Base-by-base conservation (phyloP, 2,329 filamentous ascomycete species). In the Fusarium acutatum region DNA sequence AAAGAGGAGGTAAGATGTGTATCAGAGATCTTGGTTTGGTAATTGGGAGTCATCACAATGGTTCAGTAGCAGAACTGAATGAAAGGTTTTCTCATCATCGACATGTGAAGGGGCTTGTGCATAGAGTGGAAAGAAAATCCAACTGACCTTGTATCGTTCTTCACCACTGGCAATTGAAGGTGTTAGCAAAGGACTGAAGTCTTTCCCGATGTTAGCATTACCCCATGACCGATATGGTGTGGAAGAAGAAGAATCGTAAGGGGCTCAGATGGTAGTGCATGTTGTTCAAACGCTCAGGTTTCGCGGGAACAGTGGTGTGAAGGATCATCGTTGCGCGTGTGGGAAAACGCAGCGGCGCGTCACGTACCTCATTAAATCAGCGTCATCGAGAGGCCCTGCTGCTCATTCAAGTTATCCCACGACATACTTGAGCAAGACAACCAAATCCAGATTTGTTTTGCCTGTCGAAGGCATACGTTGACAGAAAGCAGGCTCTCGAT, bases 31-130 rank as follows among this genome's bases (percentile, higher is more conserved):
- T 86, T 88, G 86, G 82, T 91, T 86, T 92, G 89, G 90, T 83
- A 91, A 90, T 84, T 63, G 81, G 85, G 82, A 89, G 81, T 91
- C 90, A 88, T 91, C 90, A 92, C 84, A 82, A 76, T 81, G 79
- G 77, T 89, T 93, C 91, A 92, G 91, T 88, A 93, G 91, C 91
- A 93, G 91, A 93, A 93, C 91, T 93, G 91, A 87, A 87, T 86
- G 82, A 86, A 85, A 84, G 82, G 73, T 77, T 83, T 85, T 90
- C 84, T 92, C 90, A 92, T 93, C 91, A 92, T 86, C 79, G 81
- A 86, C 83, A 60, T 54, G 12, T 30, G 40, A 40, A 15, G 32
- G 20, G 26, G 28, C 28, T 44, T 26, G 46, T 44, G 52, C 13
- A 30, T 38, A 47, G n/a, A 35, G 46, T 20, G 22, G 24, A 26